These are phyloP conservation scores for Yamadazyma takamatsuzukensis DNA, from an alignment of 805 yeast genomes.

Conservation along the genomic window DNA sequence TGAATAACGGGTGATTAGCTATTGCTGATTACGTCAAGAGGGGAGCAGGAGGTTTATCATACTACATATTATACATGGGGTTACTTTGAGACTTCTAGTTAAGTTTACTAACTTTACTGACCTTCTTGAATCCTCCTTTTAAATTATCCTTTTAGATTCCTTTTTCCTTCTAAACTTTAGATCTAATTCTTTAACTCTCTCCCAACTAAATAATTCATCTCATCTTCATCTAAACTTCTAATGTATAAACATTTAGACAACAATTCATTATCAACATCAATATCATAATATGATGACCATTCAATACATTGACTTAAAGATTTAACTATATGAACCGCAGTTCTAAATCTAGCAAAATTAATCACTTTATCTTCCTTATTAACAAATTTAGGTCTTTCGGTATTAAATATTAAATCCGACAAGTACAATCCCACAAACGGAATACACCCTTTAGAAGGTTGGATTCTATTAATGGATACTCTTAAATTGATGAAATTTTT, in stretches of 20 bases:
- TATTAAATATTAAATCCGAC: constrained; percentile 76
- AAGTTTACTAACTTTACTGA: too few relatives aligned
- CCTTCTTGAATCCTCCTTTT: neutral
- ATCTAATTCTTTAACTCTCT: constrained; percentile 1
- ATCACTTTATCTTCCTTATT: constrained; percentile 42
- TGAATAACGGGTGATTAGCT: too few relatives aligned
- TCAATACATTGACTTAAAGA: constrained; percentile 77
- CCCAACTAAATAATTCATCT: constrained; percentile 45
- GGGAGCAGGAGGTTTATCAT: too few relatives aligned
- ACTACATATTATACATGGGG: too few relatives aligned
- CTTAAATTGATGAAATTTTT: constrained; percentile 70
- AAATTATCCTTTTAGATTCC: neutral
- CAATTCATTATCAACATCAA: constrained; percentile 56
- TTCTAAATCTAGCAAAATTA: constrained; percentile 74
- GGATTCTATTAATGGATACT: constrained; percentile 54
- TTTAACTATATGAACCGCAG: constrained; percentile 73
- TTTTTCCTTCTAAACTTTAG: constrained; percentile 2
- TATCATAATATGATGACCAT: constrained; percentile 70
- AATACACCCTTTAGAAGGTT: constrained; percentile 70
- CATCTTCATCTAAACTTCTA: constrained; percentile 68
- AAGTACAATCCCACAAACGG: constrained; percentile 88
- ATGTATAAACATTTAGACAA: constrained; percentile 82
- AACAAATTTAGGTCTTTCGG: constrained; percentile 53
- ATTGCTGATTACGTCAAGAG: too few relatives aligned
- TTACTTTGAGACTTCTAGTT: too few relatives aligned